Evolutionary conservation across 495 filamentous ascomycete genomes (phyloP), one percentile per base, ranked within the genome.

Genomic region (Annulohypoxylon bovei): DNA sequence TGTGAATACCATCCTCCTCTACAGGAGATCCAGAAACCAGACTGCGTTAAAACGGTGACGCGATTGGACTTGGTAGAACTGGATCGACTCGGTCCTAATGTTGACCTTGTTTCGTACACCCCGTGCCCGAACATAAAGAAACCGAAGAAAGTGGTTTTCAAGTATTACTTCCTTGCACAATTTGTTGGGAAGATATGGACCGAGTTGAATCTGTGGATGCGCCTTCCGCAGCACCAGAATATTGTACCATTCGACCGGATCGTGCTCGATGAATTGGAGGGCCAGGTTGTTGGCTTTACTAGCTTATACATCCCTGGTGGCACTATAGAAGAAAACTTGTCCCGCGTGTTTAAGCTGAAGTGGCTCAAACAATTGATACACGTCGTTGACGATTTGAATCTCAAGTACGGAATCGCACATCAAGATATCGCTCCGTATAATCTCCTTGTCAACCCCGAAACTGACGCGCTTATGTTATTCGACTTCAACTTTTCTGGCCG

Each of bases 401-500:
- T 83, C 22, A 60, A 75, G 64, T 40, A 74, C 14, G 80, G 81
- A 23, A 76, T 84, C 37, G 72, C 75, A 39, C 79, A 82, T 73
- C 73, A 81, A 74, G 78, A 82, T 47, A 78, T 82, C 62, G 71
- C 77, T 28, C 54, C 76, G 1, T 75, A 74, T 14, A 84, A 84
- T 55, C 70, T 83, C 4, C 71, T 84, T 33, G 56, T 82, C 54
- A 64, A 79, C 56, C 33, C 78, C 39, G 46, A 81, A 18, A 44
- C 40, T 7, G 67, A 73, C 3, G 16, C 14, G 1, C 65, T 82
- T n/a, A 12, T 78, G 68, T 68, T 82, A 28, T 81, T 81, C 54
- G 80, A 84, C 68, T 84, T 84, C 54, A 63, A 78, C 70, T 70
- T 39, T 12, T 76, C 77, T n/a, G 72, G 30, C 23, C 30, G 25